Evolutionary conservation across 2,329 filamentous ascomycete genomes (phyloP).

Genomic region (Reticulascus tulasneorum): DNA sequence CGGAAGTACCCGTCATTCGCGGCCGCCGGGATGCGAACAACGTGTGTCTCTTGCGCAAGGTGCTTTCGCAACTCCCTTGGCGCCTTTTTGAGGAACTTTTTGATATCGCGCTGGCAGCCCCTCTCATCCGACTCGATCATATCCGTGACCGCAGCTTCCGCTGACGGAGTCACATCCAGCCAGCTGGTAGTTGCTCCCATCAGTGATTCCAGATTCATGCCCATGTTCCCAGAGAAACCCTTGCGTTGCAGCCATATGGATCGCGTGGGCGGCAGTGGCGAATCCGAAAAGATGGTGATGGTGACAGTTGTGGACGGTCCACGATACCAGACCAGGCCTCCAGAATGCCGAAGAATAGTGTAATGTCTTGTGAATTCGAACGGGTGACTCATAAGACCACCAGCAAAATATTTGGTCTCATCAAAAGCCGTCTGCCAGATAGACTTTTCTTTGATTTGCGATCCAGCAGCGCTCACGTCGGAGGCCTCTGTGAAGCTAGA

Average conservation of each 20-base stretch:
- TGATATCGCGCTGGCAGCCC: constrained; percentile 64
- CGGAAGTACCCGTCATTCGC: constrained; percentile 66
- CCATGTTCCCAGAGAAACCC: constrained; percentile 64
- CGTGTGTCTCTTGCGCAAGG: constrained; percentile 55
- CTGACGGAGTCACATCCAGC: constrained; percentile 64
- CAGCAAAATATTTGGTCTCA: constrained; percentile 62
- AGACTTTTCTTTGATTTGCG: constrained; percentile 9
- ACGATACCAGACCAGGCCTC: constrained; percentile 61
- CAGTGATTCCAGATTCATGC: constrained; percentile 62
- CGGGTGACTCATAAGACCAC: constrained; percentile 60
- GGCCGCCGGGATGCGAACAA: constrained; percentile 60
- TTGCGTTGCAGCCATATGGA: constrained; percentile 66
- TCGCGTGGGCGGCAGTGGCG: constrained; percentile 51
- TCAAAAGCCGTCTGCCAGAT: constrained; percentile 46
- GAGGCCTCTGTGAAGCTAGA: neutral
- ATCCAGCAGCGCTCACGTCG: neutral
- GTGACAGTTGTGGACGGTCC: constrained; percentile 61
- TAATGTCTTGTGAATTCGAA: constrained; percentile 62
- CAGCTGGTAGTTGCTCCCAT: constrained; percentile 56
- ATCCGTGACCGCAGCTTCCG: constrained; percentile 41
- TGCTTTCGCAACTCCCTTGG: constrained; percentile 43
- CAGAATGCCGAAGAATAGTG: constrained; percentile 63
- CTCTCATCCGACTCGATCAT: constrained; percentile 56
- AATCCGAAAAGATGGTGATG: constrained; percentile 60
- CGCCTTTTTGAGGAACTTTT: constrained; percentile 57